Conservation (phyloP, 2,329 filamentous ascomycete genomes). For the Uncinocarpus reesii region DNA sequence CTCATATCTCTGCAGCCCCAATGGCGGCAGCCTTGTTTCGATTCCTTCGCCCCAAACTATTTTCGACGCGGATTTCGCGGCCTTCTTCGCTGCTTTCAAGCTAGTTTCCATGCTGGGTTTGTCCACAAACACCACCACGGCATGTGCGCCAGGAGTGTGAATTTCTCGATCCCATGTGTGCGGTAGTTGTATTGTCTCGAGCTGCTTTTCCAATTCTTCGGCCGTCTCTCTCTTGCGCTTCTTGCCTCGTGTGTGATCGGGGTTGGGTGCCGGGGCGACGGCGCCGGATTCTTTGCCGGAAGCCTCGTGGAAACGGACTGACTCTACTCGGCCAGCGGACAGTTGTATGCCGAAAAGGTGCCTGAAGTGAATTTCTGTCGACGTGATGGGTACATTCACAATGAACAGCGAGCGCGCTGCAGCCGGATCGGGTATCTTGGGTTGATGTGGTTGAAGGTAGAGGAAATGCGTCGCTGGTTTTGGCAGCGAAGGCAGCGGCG, state of each 20-base stretch:
- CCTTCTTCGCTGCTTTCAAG: conserved; percentile 62
- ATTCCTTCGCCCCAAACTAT: conserved; percentile 61
- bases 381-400: conserved; percentile 80
- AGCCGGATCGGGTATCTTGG: conserved; percentile 62
- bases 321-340: conserved; percentile 67
- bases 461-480: conserved; percentile 63
- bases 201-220: conserved; percentile 44
- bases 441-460: conserved; percentile 74
- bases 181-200: conserved; percentile 55
- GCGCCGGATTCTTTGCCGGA: conserved; percentile 30
- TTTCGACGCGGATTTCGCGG: conserved; percentile 35
- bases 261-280: conserved; percentile 18
- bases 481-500: conserved; percentile 52
- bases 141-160: conserved; percentile 64
- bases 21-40: conserved; percentile 43
- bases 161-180: conserved; percentile 62
- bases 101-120: conserved; percentile 64
- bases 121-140: conserved; percentile 75
- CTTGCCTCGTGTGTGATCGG: conserved; percentile 26
- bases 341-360: conserved; percentile 64
- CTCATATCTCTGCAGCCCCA: conserved; percentile 47
- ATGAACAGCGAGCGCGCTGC: conserved; percentile 75
- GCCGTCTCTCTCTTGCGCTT: conserved; percentile 46
- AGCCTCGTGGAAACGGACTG: conserved; percentile 58
- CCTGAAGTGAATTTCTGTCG: conserved; percentile 66